Conservation (phyloP, 2,329 filamentous ascomycete species). For the Penicillium sp. region DNA sequence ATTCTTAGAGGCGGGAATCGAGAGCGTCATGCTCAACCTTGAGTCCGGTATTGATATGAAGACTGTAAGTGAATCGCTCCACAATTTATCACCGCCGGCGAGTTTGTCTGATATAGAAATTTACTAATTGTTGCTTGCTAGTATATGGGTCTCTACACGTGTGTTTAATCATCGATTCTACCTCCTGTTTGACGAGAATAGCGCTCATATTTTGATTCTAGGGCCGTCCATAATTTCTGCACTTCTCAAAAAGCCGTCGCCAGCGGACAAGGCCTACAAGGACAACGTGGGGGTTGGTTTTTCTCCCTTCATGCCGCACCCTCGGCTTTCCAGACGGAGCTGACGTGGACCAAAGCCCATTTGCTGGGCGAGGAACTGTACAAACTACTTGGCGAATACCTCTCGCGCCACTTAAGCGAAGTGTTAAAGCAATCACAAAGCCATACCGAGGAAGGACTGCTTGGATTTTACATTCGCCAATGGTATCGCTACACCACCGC, state of each 20-base stretch:
- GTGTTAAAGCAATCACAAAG: constrained; percentile 71
- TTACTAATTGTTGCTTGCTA: constrained; percentile 35
- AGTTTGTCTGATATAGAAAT: neutral
- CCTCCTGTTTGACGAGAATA: constrained; percentile 24
- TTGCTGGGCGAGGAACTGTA: constrained; percentile 95
- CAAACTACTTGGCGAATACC: constrained; percentile 82
- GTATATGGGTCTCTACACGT: constrained; percentile 98
- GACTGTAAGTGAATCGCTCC: constrained; percentile 55
- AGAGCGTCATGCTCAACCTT: constrained; percentile 89
- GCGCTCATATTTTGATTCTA: constrained; percentile 38
- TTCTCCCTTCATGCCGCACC: neutral
- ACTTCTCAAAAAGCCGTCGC: constrained; percentile 91
- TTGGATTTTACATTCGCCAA: constrained; percentile 92
- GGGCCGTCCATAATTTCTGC: constrained; percentile 96
- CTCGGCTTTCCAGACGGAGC: neutral
- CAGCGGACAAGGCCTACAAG: constrained; percentile 51
- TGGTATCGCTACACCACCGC: constrained; percentile 95
- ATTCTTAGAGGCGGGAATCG: constrained; percentile 83
- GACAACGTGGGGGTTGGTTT: constrained; percentile 69
- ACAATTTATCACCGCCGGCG: neutral
- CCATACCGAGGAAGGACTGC: constrained; percentile 84
- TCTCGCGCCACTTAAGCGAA: constrained; percentile 70
- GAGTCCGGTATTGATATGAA: constrained; percentile 92
- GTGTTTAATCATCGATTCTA: constrained; percentile 12
- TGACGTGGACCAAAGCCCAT: constrained; percentile 61